Base-by-base conservation (phyloP, 2,329 filamentous ascomycete species). In the Pleochaeta shiraiana region DNA sequence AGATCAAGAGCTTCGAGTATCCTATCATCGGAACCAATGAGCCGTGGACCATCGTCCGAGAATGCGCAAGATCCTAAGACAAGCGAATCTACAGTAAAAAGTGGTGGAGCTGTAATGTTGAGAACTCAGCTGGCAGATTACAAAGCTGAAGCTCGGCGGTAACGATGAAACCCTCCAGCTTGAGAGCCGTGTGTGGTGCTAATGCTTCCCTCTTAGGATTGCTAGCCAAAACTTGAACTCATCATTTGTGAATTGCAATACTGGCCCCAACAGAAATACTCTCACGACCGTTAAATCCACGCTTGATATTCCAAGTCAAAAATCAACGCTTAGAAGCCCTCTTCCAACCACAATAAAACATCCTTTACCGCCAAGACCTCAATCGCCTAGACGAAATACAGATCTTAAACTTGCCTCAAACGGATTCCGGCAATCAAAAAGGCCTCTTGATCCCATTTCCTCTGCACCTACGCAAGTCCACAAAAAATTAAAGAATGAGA, bases 311-410 rank as follows among this genome's bases (percentile, higher is more conserved):
- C 30, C 28, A 5, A 21, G 19, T 39, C 30, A 55, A 14, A 55
- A 57, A 55, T 11, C 63, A 14, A 55, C 30, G n/a, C 63, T 39
- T n/a, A 24, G n/a, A 19, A 31, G 45, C n/a, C 45, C 63, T 11
- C 1, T 50, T 61, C 62, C 65, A 64, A 63, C n/a, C 28, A n/a
- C 63, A 26, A 60, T 67, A 14, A 71, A 70, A 39, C 69, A 71
- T 65, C 63, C 64, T 34, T 66, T 70, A 24, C 70, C 70, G 64
- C 69, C 71, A 63, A 70, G 69, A 28, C 70, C 70, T 43, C 67
- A 65, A 63, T 71, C 70, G 3, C 70, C 68, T 26, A 64, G 63
- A 24, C 65, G 63, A 7, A 65, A 64, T 47, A 59, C 63, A 3
- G 68, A 69, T 37, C 11, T 50, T n/a, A 67, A 68, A 45, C 64